Evolutionary conservation across 164 flowering plant genomes (phyloP).

Genomic region (Pachysandra terminalis): DNA sequence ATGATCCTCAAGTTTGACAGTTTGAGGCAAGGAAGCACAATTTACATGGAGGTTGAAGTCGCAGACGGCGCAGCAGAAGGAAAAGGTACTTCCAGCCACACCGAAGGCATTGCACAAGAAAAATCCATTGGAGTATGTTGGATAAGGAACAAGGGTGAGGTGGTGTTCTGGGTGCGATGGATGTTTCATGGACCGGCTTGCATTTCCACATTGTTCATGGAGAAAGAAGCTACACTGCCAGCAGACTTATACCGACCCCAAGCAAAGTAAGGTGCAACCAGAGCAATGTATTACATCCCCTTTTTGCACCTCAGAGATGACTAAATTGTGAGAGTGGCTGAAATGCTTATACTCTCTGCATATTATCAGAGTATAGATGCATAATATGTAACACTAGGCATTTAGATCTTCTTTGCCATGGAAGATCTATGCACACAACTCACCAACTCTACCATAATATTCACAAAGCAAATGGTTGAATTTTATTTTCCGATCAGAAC

Average conservation of each 20-base stretch:
- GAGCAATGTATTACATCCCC: background rate
- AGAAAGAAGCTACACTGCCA: background rate
- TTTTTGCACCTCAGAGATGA: background rate
- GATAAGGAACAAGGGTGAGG: background rate
- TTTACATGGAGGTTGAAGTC: background rate
- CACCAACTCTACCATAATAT: too few relatives aligned
- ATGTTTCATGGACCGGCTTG: background rate
- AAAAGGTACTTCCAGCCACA: background rate
- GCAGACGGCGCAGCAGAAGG: background rate
- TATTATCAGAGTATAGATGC: background rate
- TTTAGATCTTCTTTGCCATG: too few relatives aligned
- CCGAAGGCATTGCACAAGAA: background rate
- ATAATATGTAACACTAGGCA: too few relatives aligned
- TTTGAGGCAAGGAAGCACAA: background rate
- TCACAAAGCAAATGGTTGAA: too few relatives aligned
- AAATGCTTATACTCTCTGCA: background rate
- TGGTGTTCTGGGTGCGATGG: background rate
- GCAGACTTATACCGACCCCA: background rate
- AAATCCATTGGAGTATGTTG: background rate
- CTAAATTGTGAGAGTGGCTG: background rate
- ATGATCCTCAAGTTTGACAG: background rate
- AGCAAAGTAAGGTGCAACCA: background rate
- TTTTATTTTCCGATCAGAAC: too few relatives aligned
- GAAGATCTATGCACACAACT: too few relatives aligned
- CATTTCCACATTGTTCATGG: background rate